A percentile compares a stretch with the other conserved stretches of the same genome.
Conservation (phyloP, 2,329 filamentous ascomycete species). For the Arthrocladium fulminans region DNA sequence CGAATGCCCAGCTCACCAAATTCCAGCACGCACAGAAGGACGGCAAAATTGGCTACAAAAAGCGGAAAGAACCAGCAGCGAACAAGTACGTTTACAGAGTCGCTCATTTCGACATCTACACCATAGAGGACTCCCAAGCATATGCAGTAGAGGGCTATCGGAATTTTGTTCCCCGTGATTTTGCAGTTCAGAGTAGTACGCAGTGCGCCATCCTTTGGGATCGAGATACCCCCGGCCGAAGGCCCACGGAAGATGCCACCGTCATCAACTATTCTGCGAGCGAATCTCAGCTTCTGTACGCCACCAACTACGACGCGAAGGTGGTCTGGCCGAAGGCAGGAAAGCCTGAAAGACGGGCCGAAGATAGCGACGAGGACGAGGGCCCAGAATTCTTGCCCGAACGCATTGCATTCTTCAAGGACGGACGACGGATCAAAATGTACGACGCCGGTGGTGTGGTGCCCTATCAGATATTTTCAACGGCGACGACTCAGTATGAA, state of each 20-base stretch:
- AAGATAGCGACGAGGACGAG: background rate
- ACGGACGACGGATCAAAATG: constrained; percentile 15
- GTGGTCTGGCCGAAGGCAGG: constrained; percentile 5
- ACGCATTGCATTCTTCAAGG: constrained; percentile 14
- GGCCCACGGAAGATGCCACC: constrained; percentile 9
- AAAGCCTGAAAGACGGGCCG: background rate
- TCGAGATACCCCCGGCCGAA: constrained; percentile 4
- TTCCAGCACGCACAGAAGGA: background rate
- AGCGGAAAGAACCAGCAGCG: background rate
- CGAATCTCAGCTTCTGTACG: constrained; percentile 7
- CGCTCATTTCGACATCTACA: constrained; percentile 8
- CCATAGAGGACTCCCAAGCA: constrained; percentile 11
- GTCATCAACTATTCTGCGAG: constrained; percentile 14
- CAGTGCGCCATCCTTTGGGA: constrained; percentile 18
- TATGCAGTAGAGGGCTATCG: constrained; percentile 12
- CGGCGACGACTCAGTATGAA: constrained; percentile 17
- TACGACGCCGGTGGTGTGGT: constrained; percentile 12
- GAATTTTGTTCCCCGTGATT: constrained; percentile 14
- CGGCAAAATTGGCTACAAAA: background rate
- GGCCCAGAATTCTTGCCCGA: constrained; percentile 1
- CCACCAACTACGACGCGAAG: constrained; percentile 9
- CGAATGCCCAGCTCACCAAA: background rate
- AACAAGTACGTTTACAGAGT: constrained; percentile 1
- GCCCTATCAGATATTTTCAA: constrained; percentile 12
- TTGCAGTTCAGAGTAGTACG: constrained; percentile 12